Percentiles rank a stretch among this genome's conserved stretches.
phyloP scores from a whole-genome alignment of 2,329 filamentous ascomycete species.

The Didymella sp. region DNA sequence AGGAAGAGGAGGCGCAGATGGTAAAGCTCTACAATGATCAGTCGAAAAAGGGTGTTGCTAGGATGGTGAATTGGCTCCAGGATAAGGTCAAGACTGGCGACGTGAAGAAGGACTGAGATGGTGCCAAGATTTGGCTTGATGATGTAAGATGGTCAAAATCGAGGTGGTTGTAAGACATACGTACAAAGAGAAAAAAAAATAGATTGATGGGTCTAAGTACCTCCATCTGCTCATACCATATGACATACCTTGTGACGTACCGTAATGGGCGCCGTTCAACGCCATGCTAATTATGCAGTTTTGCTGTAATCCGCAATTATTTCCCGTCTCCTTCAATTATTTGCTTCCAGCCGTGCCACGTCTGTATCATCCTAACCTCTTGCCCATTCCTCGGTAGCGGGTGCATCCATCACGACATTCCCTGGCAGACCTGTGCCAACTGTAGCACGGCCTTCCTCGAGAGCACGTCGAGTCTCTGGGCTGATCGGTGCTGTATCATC shows the following conservation, averaged over 20 bases:
- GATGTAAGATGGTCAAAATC: neutral
- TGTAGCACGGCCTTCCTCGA: constrained; percentile 30
- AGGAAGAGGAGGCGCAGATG: constrained; percentile 13
- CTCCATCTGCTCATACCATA: neutral
- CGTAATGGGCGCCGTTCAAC: neutral
- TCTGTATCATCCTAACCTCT: constrained; percentile 1
- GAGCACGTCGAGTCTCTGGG: constrained; percentile 23
- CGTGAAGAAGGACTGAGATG: neutral
- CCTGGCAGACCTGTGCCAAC: constrained; percentile 29
- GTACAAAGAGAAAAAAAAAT: neutral
- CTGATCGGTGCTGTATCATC: constrained; percentile 14
- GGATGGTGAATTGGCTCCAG: neutral
- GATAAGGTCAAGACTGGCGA: neutral
- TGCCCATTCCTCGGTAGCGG: constrained; percentile 37
- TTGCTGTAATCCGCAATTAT: neutral
- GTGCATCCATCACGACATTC: constrained; percentile 25
- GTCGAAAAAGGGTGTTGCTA: neutral
- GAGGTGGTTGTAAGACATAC: neutral
- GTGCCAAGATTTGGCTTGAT: neutral
- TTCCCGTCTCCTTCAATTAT: neutral
- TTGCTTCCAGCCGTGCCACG: neutral
- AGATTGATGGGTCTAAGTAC: neutral
- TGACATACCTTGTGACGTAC: neutral
- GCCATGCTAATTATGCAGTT: neutral
- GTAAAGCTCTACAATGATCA: constrained; percentile 3